Conservation (phyloP, 352 stramenopile species). For the Globisporangium carolinianum region DNA sequence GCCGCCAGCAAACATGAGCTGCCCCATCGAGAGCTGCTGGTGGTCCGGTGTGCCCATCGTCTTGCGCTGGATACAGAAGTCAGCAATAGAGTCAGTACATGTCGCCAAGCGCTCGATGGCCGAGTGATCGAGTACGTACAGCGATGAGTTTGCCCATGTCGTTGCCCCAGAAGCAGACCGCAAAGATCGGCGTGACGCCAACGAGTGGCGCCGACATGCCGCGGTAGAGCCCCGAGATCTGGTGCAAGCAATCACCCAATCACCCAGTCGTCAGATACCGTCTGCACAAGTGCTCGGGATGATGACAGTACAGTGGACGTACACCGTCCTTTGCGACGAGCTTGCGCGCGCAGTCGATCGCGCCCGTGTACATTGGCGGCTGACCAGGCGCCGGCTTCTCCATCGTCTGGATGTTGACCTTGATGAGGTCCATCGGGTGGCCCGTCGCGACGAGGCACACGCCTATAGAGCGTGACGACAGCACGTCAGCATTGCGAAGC, state of each 20-base stretch:
- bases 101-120: too few relatives aligned
- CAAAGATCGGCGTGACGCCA: slow-evolving; percentile 95
- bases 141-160: slow-evolving; percentile 93
- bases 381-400: slow-evolving; percentile 55
- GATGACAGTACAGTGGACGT: slow-evolving; percentile 11
- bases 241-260: not conserved
- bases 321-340: slow-evolving; percentile 92
- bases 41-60: slow-evolving; percentile 42
- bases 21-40: slow-evolving; percentile 61
- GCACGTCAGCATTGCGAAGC: not conserved
- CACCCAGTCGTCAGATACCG: not conserved
- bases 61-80: slow-evolving; percentile 40
- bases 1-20: slow-evolving; percentile 88
- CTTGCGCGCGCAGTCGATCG: slow-evolving; percentile 89
- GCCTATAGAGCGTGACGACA: slow-evolving; percentile 23
- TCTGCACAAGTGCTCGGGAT: not conserved
- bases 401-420: slow-evolving; percentile 93
- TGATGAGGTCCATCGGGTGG: slow-evolving; percentile 94
- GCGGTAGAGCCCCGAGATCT: slow-evolving; percentile 88
- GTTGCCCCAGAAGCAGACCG: slow-evolving; percentile 97
- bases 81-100: not conserved
- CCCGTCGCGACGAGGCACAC: slow-evolving; percentile 90
- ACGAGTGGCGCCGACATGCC: slow-evolving; percentile 94
- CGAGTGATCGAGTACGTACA: slow-evolving; percentile 27
- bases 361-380: slow-evolving; percentile 71